These are phyloP conservation scores for Cordia subcordata DNA, from an alignment of 257 asterid genomes.

Conservation along the genomic window DNA sequence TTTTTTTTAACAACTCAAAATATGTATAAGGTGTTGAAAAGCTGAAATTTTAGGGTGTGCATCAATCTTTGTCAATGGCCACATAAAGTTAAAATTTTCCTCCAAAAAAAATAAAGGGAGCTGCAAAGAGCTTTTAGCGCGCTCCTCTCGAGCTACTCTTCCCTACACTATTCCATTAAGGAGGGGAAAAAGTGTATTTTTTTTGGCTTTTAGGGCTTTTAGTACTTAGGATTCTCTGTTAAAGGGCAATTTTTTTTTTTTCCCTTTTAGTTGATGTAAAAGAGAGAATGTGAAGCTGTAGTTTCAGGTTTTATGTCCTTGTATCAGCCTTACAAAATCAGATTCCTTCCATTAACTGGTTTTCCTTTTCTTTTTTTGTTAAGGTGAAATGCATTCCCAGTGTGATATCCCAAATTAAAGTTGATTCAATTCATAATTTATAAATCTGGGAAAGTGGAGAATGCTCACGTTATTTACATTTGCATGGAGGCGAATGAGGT, in stretches of 20 bases:
- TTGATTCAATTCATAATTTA: too few relatives aligned
- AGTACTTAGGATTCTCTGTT: conserved; percentile 55
- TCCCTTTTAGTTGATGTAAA: conserved; percentile 6
- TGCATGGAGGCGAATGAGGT: too few relatives aligned
- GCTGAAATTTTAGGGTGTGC: conserved; percentile 38
- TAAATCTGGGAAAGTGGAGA: too few relatives aligned
- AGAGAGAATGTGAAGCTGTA: conserved; percentile 12
- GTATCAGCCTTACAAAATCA: background rate
- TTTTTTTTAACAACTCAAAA: too few relatives aligned
- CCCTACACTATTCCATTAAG: too few relatives aligned
- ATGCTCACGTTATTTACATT: too few relatives aligned
- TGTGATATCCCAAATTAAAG: too few relatives aligned
- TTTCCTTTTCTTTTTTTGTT: background rate
- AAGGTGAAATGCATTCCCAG: too few relatives aligned
- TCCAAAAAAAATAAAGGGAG: background rate
- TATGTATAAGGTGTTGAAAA: conserved; percentile 28
- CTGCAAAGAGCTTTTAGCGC: too few relatives aligned
- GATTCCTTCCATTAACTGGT: too few relatives aligned
- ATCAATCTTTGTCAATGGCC: conserved; percentile 32
- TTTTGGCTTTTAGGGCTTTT: conserved; percentile 40
- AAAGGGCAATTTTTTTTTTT: background rate
- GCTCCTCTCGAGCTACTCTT: too few relatives aligned
- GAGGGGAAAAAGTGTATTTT: conserved; percentile 30
- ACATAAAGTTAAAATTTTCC: conserved; percentile 33
- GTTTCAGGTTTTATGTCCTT: background rate